These are phyloP conservation scores for Rhizoclosmatium sp. DNA, from an alignment of 192 early-diverging fungal species.

Conservation along the genomic window DNA sequence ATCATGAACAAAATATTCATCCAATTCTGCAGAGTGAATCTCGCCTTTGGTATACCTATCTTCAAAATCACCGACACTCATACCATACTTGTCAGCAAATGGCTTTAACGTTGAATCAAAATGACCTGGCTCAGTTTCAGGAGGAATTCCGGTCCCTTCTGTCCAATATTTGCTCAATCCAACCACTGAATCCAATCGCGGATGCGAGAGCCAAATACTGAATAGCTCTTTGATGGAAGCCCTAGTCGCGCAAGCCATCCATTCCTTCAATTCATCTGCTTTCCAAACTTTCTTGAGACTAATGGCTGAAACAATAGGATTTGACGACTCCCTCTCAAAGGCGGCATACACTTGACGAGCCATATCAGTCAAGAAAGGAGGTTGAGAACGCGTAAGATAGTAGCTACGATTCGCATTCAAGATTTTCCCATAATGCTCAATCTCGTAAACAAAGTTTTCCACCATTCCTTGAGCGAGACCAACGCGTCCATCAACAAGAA, in stretches of 20 bases:
- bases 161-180: conserved; percentile 87
- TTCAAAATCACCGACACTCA: conserved; percentile 74
- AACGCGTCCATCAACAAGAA: conserved; percentile 84
- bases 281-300: conserved; percentile 38
- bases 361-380: conserved; percentile 99
- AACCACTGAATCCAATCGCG: conserved; percentile 76
- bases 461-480: conserved; percentile 94
- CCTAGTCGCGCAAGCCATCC: conserved; percentile 73
- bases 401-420: conserved; percentile 98
- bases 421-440: conserved; percentile 98
- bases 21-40: conserved; percentile 82
- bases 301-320: background rate
- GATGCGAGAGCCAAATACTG: conserved; percentile 86
- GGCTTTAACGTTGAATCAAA: conserved; percentile 84
- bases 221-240: conserved; percentile 93
- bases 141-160: conserved; percentile 94
- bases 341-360: conserved; percentile 77
- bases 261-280: conserved; percentile 51
- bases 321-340: conserved; percentile 40
- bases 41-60: conserved; percentile 71
- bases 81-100: conserved; percentile 70
- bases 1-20: conserved; percentile 97
- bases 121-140: conserved; percentile 85
- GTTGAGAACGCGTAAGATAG: conserved; percentile 96
- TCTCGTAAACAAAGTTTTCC: conserved; percentile 97